Evolutionary conservation across 495 filamentous ascomycete species (phyloP).

Genomic region (Elaphomyces granulatus): DNA sequence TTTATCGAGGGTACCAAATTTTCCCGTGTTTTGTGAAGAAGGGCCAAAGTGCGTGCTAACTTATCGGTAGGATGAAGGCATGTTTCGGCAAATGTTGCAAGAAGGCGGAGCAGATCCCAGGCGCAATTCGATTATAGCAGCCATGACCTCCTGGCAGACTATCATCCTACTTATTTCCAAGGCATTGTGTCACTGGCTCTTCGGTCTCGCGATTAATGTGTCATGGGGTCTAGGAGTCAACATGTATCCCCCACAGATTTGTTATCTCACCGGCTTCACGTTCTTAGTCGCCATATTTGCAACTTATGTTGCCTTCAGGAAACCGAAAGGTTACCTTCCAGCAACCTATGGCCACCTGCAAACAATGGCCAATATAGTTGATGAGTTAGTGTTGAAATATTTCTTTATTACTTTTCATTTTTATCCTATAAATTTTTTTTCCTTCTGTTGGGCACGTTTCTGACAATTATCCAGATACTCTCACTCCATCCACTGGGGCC

Average conservation of each 20-base stretch:
- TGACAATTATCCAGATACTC: too few species aligned
- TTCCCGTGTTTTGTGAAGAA: too few species aligned
- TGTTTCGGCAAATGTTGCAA: slow-evolving; percentile 19
- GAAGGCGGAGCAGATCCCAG: too few species aligned
- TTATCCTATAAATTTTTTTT: too few species aligned
- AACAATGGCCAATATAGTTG: slow-evolving; percentile 30
- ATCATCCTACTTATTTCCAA: slow-evolving; percentile 29
- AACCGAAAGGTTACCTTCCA: slow-evolving; percentile 26
- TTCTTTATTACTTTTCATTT: too few species aligned
- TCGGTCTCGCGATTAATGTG: too few species aligned
- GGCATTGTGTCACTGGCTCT: slow-evolving; percentile 31
- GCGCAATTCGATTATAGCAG: slow-evolving; percentile 21
- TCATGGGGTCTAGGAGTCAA: too few species aligned
- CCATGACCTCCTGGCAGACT: slow-evolving; percentile 29
- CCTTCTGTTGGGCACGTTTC: too few species aligned
- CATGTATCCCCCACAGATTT: slow-evolving; percentile 24
- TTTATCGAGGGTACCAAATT: slow-evolving; percentile 25
- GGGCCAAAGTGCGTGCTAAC: slow-evolving; percentile 29
- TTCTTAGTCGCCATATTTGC: slow-evolving; percentile 22
- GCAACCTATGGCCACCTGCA: slow-evolving; percentile 31
- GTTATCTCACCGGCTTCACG: slow-evolving; percentile 19
- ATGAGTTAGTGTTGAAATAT: slow-evolving; percentile 27
- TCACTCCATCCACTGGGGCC: too few species aligned
- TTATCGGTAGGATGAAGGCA: slow-evolving; percentile 1
- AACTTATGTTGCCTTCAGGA: slow-evolving; percentile 19